These are phyloP conservation scores for Cystofilobasidium macerans DNA, from an alignment of 768 basidiomycete genomes.

Conservation along the genomic window DNA sequence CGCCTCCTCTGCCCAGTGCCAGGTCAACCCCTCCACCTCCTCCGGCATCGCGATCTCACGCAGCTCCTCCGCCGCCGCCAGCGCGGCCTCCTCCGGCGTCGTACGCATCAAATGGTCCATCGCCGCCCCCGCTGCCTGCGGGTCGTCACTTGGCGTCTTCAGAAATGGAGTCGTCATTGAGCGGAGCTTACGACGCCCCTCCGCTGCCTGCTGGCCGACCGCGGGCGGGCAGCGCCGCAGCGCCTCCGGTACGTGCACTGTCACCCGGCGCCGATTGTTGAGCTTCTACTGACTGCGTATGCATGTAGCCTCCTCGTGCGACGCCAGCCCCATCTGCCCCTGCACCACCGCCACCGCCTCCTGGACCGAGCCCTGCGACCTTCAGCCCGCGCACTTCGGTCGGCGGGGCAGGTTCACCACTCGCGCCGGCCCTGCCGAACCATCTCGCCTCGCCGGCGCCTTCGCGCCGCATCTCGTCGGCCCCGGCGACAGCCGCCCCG, in stretches of 20 bases:
- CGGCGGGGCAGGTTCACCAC: constrained; percentile 4
- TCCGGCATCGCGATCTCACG: background rate
- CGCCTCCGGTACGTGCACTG: background rate
- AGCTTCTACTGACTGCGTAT: background rate
- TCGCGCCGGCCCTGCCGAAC: constrained; percentile 1
- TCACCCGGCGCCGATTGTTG: too few species aligned
- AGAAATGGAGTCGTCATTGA: background rate
- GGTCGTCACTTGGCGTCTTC: constrained; percentile 12
- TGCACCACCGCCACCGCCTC: constrained; percentile 9
- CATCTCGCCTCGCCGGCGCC: background rate
- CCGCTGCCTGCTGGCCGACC: constrained; percentile 11
- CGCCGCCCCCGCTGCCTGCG: constrained; percentile 25
- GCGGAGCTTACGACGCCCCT: background rate
- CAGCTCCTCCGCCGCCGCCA: constrained; percentile 7
- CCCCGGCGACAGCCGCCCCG: constrained; percentile 14
- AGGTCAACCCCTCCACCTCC: constrained; percentile 25
- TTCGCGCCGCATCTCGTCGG: background rate
- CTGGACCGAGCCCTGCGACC: constrained; percentile 9
- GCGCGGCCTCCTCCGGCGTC: constrained; percentile 5
- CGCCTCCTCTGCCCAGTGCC: constrained; percentile 33
- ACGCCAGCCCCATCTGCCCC: constrained; percentile 4
- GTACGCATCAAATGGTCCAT: background rate
- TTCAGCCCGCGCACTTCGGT: background rate
- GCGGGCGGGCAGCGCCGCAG: background rate
- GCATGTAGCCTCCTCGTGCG: constrained; percentile 14